Evolutionary conservation across 495 filamentous ascomycete species (phyloP).

Genomic region (Bacidia rubella): DNA sequence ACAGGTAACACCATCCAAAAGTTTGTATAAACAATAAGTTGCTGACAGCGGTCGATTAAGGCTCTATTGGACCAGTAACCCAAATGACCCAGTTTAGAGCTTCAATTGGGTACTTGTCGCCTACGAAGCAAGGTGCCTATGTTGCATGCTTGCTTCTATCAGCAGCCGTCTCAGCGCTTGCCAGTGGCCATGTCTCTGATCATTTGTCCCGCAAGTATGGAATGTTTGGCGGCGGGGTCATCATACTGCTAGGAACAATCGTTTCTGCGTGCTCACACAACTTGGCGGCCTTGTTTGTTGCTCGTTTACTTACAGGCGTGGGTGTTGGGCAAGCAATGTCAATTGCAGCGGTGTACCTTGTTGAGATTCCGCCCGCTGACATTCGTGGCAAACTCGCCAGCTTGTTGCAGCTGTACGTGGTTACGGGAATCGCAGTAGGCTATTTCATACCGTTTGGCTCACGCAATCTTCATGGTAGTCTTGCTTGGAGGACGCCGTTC

Average conservation of each 20-base stretch:
- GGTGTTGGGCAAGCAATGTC: neutral
- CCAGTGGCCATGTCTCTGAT: neutral
- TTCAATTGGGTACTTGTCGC: neutral
- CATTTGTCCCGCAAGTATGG: constrained; percentile 1
- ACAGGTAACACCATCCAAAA: neutral
- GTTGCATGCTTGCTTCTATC: constrained; percentile 1
- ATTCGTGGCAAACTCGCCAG: neutral
- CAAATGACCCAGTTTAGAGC: neutral
- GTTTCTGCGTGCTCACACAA: neutral
- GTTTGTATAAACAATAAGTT: neutral
- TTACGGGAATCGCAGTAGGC: neutral
- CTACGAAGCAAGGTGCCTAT: neutral
- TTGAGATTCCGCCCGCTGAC: neutral
- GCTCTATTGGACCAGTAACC: neutral
- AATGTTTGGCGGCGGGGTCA: neutral
- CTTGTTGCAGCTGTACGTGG: neutral
- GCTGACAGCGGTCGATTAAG: neutral
- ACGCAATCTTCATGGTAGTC: neutral
- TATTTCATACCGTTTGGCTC: neutral
- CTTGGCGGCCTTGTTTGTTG: neutral
- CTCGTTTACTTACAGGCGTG: neutral
- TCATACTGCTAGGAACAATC: neutral
- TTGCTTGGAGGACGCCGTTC: neutral
- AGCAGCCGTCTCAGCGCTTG: neutral
- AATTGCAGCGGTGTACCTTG: neutral